phyloP scores from a whole-genome alignment of 1,139 yeast species.

The Ashbya aceris region DNA sequence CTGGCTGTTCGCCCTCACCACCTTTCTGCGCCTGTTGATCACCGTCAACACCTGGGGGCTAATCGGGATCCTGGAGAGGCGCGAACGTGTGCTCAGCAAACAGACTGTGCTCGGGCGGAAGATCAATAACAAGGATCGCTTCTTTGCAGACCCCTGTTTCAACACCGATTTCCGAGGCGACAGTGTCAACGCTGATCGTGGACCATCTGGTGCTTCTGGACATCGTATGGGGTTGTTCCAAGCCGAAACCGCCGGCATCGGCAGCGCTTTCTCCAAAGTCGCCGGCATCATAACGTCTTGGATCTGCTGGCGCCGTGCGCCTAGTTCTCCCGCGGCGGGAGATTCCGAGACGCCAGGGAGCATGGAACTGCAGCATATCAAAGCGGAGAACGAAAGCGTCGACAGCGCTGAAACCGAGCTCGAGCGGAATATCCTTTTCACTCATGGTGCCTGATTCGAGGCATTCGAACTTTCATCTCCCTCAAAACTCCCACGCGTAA shows the following conservation, averaged over 20 bases:
- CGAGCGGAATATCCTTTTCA: neutral
- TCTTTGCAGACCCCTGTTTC: constrained; percentile 20
- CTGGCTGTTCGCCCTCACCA: constrained; percentile 22
- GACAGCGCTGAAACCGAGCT: constrained; percentile 1
- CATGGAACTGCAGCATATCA: neutral
- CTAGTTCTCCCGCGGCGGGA: too few species aligned
- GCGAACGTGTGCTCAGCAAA: constrained; percentile 20
- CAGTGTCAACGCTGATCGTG: neutral
- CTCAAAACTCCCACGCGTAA: too few species aligned
- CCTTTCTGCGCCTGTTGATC: constrained; percentile 20
- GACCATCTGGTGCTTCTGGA: too few species aligned
- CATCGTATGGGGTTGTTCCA: too few species aligned
- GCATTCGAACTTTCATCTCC: too few species aligned
- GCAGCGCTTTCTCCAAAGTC: too few species aligned
- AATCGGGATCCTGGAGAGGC: constrained; percentile 22
- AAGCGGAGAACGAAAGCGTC: neutral
- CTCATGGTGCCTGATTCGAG: neutral
- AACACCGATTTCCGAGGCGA: constrained; percentile 3
- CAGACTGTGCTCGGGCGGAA: constrained; percentile 27
- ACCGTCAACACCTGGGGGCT: constrained; percentile 29
- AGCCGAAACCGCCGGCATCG: too few species aligned
- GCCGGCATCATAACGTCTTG: too few species aligned
- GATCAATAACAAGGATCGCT: constrained; percentile 23
- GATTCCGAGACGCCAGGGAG: neutral
- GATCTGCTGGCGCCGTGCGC: too few species aligned